Conservation (phyloP, 192 early-diverging fungal genomes). For the Coemansia asiatica region DNA sequence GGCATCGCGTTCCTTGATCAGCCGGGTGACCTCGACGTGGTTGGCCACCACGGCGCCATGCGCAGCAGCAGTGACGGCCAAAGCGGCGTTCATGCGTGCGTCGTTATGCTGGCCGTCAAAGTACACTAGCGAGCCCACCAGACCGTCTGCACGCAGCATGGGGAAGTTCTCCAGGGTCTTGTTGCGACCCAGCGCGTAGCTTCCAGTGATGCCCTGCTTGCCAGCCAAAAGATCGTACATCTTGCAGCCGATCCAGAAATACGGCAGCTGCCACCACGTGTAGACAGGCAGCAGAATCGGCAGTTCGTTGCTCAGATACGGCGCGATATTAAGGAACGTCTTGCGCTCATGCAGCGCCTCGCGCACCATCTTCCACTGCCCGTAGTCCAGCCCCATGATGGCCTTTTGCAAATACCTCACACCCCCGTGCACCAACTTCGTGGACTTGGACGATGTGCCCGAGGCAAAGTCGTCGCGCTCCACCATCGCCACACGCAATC, state of each 20-base stretch:
- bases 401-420: constrained; percentile 97
- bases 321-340: constrained; percentile 93
- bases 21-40: constrained; percentile 83
- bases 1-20: constrained; percentile 66
- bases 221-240: constrained; percentile 90
- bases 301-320: constrained; percentile 87
- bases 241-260: constrained; percentile 94
- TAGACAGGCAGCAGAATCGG: constrained; percentile 95
- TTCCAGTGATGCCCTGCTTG: constrained; percentile 72
- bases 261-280: constrained; percentile 96
- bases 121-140: constrained; percentile 94
- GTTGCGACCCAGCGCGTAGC: constrained; percentile 79
- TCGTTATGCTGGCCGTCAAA: constrained; percentile 99
- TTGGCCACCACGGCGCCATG: constrained; percentile 92
- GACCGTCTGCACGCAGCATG: constrained; percentile 83
- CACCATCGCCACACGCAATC: constrained; percentile 89
- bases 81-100: constrained; percentile 92
- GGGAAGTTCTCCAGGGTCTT: constrained; percentile 95
- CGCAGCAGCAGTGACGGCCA: constrained; percentile 85
- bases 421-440: constrained; percentile 96
- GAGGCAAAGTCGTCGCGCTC: constrained; percentile 94
- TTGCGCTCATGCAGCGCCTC: constrained; percentile 95
- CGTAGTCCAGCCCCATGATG: constrained; percentile 89
- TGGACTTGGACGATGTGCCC: constrained; percentile 88
- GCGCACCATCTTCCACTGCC: constrained; percentile 92